Percentiles rank a stretch among this genome's conserved stretches.
phyloP scores from a whole-genome alignment of 2,329 filamentous ascomycete genomes.

The Aspergillus sp. region DNA sequence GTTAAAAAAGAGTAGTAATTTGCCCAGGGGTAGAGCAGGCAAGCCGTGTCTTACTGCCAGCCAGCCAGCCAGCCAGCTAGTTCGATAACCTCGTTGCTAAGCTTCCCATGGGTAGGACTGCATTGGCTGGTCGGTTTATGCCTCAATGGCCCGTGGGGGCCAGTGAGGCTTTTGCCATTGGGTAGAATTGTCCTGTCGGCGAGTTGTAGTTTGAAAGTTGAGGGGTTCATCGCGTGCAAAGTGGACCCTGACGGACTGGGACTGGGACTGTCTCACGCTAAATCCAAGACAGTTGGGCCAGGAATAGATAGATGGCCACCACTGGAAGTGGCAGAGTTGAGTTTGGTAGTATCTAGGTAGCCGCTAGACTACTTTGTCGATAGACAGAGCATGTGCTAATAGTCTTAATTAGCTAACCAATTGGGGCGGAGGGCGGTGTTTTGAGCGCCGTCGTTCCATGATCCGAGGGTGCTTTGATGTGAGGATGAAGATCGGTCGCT shows the following conservation, averaged over 20 bases:
- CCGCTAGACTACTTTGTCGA: not conserved
- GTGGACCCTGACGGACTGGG: not conserved
- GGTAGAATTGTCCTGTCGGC: not conserved
- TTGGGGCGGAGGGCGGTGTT: not conserved
- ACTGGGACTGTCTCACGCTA: not conserved
- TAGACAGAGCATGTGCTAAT: not conserved
- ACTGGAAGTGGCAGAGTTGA: too few species aligned
- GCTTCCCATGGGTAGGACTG: constrained; percentile 4
- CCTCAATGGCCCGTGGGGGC: constrained; percentile 9
- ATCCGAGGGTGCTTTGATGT: not conserved
- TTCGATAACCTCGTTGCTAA: constrained; percentile 9
- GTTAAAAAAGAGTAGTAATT: too few species aligned
- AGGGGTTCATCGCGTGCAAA: not conserved
- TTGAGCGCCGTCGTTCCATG: not conserved
- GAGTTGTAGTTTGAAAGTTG: not conserved
- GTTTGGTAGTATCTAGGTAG: not conserved
- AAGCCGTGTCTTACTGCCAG: not conserved
- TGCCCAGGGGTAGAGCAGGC: not conserved
- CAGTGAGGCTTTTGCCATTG: constrained; percentile 1
- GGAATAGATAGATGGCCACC: not conserved
- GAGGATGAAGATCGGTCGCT: not conserved
- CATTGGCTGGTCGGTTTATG: not conserved
- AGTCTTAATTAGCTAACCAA: too few species aligned
- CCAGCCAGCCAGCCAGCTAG: not conserved
- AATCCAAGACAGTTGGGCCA: not conserved